Evolutionary conservation across 257 asterid genomes (phyloP).

Genomic region (Echium plantagineum): DNA sequence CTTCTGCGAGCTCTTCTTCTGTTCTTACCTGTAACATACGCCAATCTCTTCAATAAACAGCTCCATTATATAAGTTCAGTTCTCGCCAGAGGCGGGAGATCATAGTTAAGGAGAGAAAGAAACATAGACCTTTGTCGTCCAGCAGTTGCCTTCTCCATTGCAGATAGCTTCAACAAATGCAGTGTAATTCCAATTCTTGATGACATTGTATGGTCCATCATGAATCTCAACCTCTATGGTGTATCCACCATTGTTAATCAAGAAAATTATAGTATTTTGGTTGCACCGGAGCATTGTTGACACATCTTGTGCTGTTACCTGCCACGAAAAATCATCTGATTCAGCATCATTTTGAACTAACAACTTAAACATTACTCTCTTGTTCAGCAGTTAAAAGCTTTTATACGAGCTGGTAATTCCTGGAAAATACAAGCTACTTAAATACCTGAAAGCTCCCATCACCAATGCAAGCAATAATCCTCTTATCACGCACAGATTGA

Average conservation of each 20-base stretch:
- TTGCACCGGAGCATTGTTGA: slow-evolving; percentile 49
- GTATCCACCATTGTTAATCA: slow-evolving; percentile 70
- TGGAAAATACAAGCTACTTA: neutral
- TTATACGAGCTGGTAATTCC: too few species aligned
- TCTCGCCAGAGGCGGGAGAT: too few species aligned
- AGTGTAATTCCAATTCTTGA: slow-evolving; percentile 66
- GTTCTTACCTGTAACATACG: slow-evolving; percentile 25
- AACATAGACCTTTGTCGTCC: slow-evolving; percentile 49
- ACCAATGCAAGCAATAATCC: slow-evolving; percentile 53
- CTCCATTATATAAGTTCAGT: too few species aligned
- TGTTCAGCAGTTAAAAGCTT: too few species aligned
- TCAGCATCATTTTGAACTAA: neutral
- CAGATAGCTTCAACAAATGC: slow-evolving; percentile 52
- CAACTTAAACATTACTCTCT: neutral
- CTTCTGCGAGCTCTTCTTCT: slow-evolving; percentile 48
- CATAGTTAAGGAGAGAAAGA: too few species aligned
- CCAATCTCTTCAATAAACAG: neutral
- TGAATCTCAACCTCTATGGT: slow-evolving; percentile 72
- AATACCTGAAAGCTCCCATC: slow-evolving; percentile 74
- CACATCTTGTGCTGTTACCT: slow-evolving; percentile 69
- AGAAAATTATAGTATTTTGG: slow-evolving; percentile 50
- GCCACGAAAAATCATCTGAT: neutral
- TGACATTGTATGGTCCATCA: slow-evolving; percentile 66
- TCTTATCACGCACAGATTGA: slow-evolving; percentile 41
- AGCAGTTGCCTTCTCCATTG: slow-evolving; percentile 54